Evolutionary conservation across 1,284 basidiomycete genomes (phyloP).

Genomic region (Ustilago nuda): DNA sequence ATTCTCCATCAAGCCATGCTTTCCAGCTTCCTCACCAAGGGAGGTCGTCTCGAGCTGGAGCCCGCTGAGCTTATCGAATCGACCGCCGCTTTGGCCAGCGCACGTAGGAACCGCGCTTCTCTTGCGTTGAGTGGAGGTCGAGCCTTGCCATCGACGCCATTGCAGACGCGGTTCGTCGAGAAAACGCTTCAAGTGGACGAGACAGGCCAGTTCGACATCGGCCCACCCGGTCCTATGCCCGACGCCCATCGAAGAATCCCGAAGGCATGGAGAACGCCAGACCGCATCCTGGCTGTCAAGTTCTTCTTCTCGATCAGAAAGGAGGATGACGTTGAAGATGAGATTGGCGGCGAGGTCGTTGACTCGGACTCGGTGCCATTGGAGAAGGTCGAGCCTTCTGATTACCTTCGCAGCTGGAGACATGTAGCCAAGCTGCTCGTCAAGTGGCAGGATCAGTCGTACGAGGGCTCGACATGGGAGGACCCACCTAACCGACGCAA

Average conservation of each 20-base stretch:
- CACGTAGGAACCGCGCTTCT: conserved; percentile 28
- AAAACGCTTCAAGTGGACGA: conserved; percentile 45
- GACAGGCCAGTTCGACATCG: conserved; percentile 44
- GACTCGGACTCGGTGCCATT: conserved; percentile 30
- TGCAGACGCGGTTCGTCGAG: conserved; percentile 28
- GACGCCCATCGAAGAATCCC: conserved; percentile 55
- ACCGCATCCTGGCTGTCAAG: conserved; percentile 53
- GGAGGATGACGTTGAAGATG: conserved; percentile 33
- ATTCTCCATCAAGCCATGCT: conserved; percentile 27
- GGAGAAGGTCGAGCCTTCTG: conserved; percentile 30
- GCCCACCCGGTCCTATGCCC: conserved; percentile 49
- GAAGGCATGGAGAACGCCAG: conserved; percentile 52
- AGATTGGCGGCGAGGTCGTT: conserved; percentile 32
- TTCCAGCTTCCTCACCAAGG: conserved; percentile 35
- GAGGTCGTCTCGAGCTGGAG: conserved; percentile 54
- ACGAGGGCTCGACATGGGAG: conserved; percentile 89
- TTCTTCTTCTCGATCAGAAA: conserved; percentile 33
- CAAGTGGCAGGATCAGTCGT: conserved; percentile 90
- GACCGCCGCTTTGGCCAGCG: conserved; percentile 14
- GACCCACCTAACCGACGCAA: conserved; percentile 79
- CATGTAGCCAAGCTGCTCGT: conserved; percentile 67
- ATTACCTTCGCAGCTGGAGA: conserved; percentile 36
- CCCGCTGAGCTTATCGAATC: conserved; percentile 43
- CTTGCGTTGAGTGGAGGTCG: conserved; percentile 33
- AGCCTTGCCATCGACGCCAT: conserved; percentile 8